phyloP scores from a whole-genome alignment of 345 rosid species.

The Combretum micranthum region DNA sequence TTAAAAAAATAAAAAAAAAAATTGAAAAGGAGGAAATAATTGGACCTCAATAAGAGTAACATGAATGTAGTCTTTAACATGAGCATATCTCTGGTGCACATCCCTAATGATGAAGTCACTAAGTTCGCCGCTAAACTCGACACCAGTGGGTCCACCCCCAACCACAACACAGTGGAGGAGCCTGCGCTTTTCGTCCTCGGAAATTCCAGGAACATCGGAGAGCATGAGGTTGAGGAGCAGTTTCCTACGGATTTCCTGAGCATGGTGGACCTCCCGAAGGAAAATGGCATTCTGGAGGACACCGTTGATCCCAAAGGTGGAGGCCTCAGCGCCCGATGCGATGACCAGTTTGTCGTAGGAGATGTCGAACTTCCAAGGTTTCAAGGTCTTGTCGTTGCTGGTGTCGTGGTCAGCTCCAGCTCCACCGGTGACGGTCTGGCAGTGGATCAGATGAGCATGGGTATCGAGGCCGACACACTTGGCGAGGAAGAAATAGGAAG shows the following conservation, averaged over 20 bases:
- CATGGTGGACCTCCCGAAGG: constrained; percentile 89
- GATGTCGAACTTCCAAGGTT: constrained; percentile 70
- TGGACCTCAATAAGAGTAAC: constrained; percentile 94
- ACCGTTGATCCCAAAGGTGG: constrained; percentile 79
- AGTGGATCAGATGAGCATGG: constrained; percentile 23
- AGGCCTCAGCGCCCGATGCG: constrained; percentile 81
- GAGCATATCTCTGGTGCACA: constrained; percentile 78
- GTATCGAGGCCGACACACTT: constrained; percentile 14
- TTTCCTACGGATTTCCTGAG: constrained; percentile 88
- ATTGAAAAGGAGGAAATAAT: background rate
- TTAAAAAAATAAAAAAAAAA: background rate
- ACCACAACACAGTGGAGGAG: constrained; percentile 89
- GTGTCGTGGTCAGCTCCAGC: no score
- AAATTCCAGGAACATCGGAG: constrained; percentile 79
- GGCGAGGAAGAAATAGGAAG: constrained; percentile 68
- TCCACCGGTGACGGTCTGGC: constrained; percentile 77
- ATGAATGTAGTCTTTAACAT: constrained; percentile 74
- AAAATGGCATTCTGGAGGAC: constrained; percentile 70
- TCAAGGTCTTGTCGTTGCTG: constrained; percentile 21
- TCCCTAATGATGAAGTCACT: constrained; percentile 88
- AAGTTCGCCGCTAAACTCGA: constrained; percentile 95
- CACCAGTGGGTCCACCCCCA: constrained; percentile 98
- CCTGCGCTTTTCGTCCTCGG: constrained; percentile 75
- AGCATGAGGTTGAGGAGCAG: constrained; percentile 89
- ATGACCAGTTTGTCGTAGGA: constrained; percentile 83